A percentile compares a stretch with the other conserved stretches of the same genome.
These are phyloP conservation scores for Rhododendron kiyosumense DNA, from an alignment of 148 eudicot genomes.

Conservation along the genomic window DNA sequence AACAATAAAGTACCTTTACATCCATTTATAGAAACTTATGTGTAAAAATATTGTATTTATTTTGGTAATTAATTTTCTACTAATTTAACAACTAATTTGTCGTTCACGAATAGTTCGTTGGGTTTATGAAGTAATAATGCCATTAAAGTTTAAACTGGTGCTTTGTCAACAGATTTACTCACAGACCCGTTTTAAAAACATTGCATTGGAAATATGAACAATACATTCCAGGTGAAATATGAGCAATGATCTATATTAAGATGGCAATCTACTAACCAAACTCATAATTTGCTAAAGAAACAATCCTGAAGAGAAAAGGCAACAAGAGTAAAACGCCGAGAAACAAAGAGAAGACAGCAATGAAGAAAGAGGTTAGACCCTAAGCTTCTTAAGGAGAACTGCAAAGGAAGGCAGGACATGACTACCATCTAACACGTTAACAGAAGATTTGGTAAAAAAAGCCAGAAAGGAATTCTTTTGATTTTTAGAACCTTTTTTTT, in stretches of 20 bases:
- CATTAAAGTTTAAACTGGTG: neutral
- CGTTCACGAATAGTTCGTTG: neutral
- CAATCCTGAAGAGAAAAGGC: neutral
- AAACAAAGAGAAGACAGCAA: neutral
- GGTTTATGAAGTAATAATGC: neutral
- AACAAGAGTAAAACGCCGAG: neutral
- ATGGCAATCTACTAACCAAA: neutral
- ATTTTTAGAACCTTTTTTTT: neutral
- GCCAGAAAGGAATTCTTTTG: neutral
- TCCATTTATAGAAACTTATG: neutral
- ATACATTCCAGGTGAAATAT: neutral
- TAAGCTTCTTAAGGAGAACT: neutral
- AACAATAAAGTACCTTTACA: neutral
- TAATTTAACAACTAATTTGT: neutral
- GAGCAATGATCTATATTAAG: neutral
- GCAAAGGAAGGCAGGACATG: neutral
- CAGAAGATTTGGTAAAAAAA: neutral
- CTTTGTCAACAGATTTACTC: neutral
- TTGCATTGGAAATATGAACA: neutral
- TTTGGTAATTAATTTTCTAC: neutral
- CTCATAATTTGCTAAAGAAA: neutral
- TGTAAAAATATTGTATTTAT: neutral
- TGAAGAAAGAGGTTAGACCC: neutral
- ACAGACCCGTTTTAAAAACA: neutral
- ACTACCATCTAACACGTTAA: neutral